A percentile compares a stretch with the other conserved stretches of the same genome.
Conservation (phyloP, 805 yeast genomes). For the Ogataea thermomethanolica region DNA sequence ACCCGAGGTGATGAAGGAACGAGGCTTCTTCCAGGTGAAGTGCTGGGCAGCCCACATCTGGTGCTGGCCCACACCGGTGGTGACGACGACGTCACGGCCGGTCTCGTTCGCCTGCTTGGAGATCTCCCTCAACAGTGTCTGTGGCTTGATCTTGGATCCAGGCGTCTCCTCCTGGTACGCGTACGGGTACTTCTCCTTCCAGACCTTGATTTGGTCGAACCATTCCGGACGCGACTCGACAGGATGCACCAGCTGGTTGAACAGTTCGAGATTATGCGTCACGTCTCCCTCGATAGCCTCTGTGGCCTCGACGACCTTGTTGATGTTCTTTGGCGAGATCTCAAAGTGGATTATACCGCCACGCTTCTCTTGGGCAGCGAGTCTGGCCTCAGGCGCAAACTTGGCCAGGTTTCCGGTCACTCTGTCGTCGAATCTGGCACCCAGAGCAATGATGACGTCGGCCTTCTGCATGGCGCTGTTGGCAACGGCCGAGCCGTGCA, state of each 20-base stretch:
- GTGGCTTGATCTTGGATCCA: slow-evolving; percentile 83
- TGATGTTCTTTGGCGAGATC: slow-evolving; percentile 93
- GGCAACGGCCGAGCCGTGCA: slow-evolving; percentile 97
- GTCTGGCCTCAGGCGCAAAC: slow-evolving; percentile 91
- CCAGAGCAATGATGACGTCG: slow-evolving; percentile 88
- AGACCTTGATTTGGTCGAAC: slow-evolving; percentile 67
- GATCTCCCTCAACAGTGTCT: slow-evolving; percentile 79
- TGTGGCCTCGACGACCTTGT: slow-evolving; percentile 94
- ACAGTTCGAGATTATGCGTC: slow-evolving; percentile 64
- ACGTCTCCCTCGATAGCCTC: slow-evolving; percentile 98
- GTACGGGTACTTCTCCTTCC: slow-evolving; percentile 89
- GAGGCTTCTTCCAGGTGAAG: slow-evolving; percentile 89
- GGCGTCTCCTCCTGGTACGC: slow-evolving; percentile 77
- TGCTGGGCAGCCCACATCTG: slow-evolving; percentile 99
- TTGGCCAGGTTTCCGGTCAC: slow-evolving; percentile 83
- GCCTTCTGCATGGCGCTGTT: slow-evolving; percentile 92
- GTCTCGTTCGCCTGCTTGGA: slow-evolving; percentile 63
- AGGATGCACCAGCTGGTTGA: slow-evolving; percentile 65
- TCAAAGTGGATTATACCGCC: slow-evolving; percentile 98
- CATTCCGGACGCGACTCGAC: slow-evolving; percentile 74
- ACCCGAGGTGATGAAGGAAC: slow-evolving; percentile 96
- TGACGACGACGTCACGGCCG: slow-evolving; percentile 74
- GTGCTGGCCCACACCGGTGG: slow-evolving; percentile 99
- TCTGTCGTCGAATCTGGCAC: slow-evolving; percentile 98
- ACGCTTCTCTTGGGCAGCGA: slow-evolving; percentile 80